These are phyloP conservation scores for Mesotaenium endlicherianum DNA, from an alignment of 139 green algal species.

Conservation along the genomic window DNA sequence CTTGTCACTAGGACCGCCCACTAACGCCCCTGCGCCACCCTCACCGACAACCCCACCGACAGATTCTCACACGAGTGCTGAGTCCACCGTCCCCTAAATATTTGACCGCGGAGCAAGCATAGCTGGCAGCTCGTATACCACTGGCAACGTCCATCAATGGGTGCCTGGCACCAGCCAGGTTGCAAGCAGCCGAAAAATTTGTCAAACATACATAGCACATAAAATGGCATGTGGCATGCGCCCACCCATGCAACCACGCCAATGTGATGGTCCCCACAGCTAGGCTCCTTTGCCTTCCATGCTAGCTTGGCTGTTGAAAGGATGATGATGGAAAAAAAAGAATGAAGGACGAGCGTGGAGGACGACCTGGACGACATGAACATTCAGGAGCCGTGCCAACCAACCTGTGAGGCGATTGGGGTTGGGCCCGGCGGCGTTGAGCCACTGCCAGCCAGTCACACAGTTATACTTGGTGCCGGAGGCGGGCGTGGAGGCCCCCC, in stretches of 20 bases:
- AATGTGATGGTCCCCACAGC: not conserved
- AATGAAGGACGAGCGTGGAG: not conserved
- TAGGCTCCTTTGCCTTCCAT: not conserved
- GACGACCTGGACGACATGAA: not conserved
- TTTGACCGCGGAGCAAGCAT: not conserved
- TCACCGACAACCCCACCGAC: not conserved
- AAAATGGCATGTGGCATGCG: not conserved
- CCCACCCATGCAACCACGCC: not conserved
- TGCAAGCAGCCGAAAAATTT: not conserved
- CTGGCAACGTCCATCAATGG: not conserved
- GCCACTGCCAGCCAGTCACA: not conserved
- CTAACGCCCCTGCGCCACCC: conserved; percentile 9
- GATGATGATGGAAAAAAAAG: not conserved
- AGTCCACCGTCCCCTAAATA: not conserved
- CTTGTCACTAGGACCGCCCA: conserved; percentile 16
- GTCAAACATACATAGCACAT: not conserved
- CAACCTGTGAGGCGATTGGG: too few species aligned
- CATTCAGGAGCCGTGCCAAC: too few species aligned
- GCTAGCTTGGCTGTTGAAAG: not conserved
- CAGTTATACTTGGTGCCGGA: not conserved
- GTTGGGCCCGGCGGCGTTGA: not conserved
- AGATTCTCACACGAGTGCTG: not conserved
- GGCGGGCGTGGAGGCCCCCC: conserved; percentile 20
- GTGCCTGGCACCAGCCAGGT: not conserved
- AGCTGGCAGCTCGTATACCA: not conserved